A percentile compares a stretch with the other conserved stretches of the same genome.
phyloP scores from a whole-genome alignment of 257 asterid genomes.

The Solanum sejunctum region DNA sequence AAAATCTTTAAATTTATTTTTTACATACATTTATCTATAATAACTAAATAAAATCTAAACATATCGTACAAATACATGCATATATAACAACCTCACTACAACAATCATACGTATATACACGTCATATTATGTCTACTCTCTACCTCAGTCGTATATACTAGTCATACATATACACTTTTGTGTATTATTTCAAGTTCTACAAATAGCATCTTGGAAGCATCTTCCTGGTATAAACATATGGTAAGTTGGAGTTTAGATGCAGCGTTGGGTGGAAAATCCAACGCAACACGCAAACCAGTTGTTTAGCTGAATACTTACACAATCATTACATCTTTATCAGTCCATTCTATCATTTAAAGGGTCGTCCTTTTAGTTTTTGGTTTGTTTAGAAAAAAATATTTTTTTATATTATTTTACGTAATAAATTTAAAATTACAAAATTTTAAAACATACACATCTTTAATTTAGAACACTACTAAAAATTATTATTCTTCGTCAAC shows the following conservation, averaged over 20 bases:
- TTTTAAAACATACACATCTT: neutral
- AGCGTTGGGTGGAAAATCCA: slow-evolving; percentile 40
- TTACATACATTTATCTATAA: no score
- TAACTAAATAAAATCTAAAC: no score
- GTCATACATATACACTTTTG: neutral
- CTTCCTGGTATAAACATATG: neutral
- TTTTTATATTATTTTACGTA: neutral
- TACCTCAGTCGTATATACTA: neutral
- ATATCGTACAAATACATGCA: no score
- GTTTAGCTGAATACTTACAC: slow-evolving; percentile 27
- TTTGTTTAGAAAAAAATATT: neutral
- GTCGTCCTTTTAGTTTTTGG: neutral
- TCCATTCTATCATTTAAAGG: neutral
- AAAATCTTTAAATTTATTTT: no score
- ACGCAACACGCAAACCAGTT: slow-evolving; percentile 39
- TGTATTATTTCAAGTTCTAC: neutral
- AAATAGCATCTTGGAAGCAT: neutral
- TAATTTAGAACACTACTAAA: neutral
- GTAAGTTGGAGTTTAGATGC: slow-evolving; percentile 20
- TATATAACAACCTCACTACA: no score
- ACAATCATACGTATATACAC: neutral
- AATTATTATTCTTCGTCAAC: neutral
- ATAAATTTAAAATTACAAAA: neutral
- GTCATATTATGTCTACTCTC: neutral
- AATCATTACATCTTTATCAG: neutral